These are phyloP conservation scores for Diaporthe australafricana DNA, from an alignment of 2,329 filamentous ascomycete species.

Conservation along the genomic window DNA sequence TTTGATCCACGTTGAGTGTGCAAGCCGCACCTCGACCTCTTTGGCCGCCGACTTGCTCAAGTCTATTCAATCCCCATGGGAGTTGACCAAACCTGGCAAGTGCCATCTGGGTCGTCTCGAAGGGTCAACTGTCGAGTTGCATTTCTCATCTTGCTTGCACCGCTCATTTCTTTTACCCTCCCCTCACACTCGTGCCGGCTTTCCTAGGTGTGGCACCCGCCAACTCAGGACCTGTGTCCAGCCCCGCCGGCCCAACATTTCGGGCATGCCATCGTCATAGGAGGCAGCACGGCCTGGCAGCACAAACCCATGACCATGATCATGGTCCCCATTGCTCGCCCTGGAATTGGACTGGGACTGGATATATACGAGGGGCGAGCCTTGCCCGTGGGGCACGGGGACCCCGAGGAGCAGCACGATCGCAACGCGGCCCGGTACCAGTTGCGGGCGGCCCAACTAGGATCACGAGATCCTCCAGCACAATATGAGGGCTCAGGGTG, in stretches of 20 bases:
- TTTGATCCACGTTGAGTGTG: background rate
- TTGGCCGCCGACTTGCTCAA: background rate
- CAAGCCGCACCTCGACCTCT: background rate
- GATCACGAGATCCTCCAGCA: background rate
- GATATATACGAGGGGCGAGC: background rate
- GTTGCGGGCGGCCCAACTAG: background rate
- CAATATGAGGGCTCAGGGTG: background rate
- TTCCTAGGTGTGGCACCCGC: background rate
- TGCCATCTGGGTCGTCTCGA: background rate
- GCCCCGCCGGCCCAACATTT: background rate
- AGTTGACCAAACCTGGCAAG: background rate
- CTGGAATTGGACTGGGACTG: background rate
- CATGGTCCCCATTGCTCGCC: background rate
- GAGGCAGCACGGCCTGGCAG: background rate
- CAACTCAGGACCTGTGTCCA: background rate
- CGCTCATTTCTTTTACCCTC: background rate
- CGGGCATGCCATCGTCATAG: background rate
- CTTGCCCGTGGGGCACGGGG: conserved; percentile 6
- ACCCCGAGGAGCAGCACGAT: conserved; percentile 19
- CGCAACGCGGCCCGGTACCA: conserved; percentile 11
- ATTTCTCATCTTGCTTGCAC: background rate
- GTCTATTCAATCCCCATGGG: background rate
- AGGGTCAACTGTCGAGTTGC: background rate
- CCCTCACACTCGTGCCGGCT: background rate
- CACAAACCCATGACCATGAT: background rate